Evolutionary conservation across 352 stramenopile species (phyloP).

Genomic region (Globisporangium viniferum): DNA sequence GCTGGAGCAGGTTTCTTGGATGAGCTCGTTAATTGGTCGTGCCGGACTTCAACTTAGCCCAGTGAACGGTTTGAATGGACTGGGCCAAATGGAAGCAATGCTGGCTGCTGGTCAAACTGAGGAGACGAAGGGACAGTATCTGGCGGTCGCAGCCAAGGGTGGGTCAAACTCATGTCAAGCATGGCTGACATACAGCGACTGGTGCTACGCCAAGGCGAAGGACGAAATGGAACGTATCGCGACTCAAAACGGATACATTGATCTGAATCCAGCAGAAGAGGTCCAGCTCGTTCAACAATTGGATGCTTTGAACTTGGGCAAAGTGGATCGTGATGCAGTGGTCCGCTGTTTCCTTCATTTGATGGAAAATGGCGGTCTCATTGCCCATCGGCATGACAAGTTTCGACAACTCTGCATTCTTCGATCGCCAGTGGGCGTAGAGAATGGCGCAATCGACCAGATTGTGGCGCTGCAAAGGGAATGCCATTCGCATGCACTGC

Average conservation of each 20-base stretch:
- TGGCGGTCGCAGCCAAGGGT: slow-evolving; percentile 32
- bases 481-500: slow-evolving; percentile 33
- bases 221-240: slow-evolving; percentile 37
- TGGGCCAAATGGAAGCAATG: neutral
- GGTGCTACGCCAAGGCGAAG: slow-evolving; percentile 61
- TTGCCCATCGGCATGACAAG: slow-evolving; percentile 29
- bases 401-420: slow-evolving; percentile 37
- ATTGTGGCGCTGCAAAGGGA: slow-evolving; percentile 33
- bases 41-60: neutral
- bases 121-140: slow-evolving; percentile 14
- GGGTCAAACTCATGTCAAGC: slow-evolving; percentile 34
- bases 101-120: slow-evolving; percentile 21
- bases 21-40: neutral
- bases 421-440: slow-evolving; percentile 9
- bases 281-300: slow-evolving; percentile 33
- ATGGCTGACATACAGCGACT: slow-evolving; percentile 69
- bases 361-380: slow-evolving; percentile 44
- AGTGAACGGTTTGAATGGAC: neutral
- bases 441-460: slow-evolving; percentile 20
- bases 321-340: slow-evolving; percentile 32
- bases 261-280: slow-evolving; percentile 46
- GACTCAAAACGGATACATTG: slow-evolving; percentile 47
- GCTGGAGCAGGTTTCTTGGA: slow-evolving; percentile 15
- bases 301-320: slow-evolving; percentile 32
- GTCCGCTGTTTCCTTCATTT: slow-evolving; percentile 44